Conservation (phyloP, 352 stramenopile genomes). For the Phytophthora palmivora region DNA sequence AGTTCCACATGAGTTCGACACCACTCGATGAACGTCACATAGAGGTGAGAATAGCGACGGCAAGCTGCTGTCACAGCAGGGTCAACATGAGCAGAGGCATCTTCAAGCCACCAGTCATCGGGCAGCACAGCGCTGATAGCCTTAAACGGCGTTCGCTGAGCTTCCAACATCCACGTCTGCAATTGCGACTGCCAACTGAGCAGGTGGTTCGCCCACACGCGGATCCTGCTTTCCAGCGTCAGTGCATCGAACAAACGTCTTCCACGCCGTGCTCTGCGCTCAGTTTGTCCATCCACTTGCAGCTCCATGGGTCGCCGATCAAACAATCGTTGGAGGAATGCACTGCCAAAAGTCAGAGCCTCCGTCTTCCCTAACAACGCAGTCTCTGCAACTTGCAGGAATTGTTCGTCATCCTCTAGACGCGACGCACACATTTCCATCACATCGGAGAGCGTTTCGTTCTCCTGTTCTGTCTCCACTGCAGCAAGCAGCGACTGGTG, state of each 20-base stretch:
- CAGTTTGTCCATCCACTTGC: neutral
- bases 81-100: neutral
- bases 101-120: slow-evolving; percentile 9
- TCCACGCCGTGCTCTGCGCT: neutral
- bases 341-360: slow-evolving; percentile 19
- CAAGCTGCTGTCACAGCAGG: slow-evolving; percentile 9
- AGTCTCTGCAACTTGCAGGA: slow-evolving; percentile 38
- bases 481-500: slow-evolving; percentile 36
- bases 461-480: slow-evolving; percentile 18
- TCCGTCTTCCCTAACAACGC: slow-evolving; percentile 29
- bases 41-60: slow-evolving; percentile 48
- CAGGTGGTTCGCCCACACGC: slow-evolving; percentile 52
- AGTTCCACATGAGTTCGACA: slow-evolving; percentile 36
- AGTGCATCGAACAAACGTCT: slow-evolving; percentile 38
- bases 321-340: slow-evolving; percentile 39
- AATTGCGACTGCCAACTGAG: slow-evolving; percentile 50
- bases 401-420: slow-evolving; percentile 36
- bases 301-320: slow-evolving; percentile 10
- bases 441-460: slow-evolving; percentile 15
- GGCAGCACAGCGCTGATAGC: slow-evolving; percentile 30
- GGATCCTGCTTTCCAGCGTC: slow-evolving; percentile 27
- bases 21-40: slow-evolving; percentile 49
- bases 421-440: slow-evolving; percentile 40
- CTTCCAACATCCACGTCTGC: slow-evolving; percentile 48
- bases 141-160: slow-evolving; percentile 39